Percentiles rank a stretch among this genome's conserved stretches.
Conservation (phyloP, 805 yeast genomes). For the Blastobotrys chiropterorum region DNA sequence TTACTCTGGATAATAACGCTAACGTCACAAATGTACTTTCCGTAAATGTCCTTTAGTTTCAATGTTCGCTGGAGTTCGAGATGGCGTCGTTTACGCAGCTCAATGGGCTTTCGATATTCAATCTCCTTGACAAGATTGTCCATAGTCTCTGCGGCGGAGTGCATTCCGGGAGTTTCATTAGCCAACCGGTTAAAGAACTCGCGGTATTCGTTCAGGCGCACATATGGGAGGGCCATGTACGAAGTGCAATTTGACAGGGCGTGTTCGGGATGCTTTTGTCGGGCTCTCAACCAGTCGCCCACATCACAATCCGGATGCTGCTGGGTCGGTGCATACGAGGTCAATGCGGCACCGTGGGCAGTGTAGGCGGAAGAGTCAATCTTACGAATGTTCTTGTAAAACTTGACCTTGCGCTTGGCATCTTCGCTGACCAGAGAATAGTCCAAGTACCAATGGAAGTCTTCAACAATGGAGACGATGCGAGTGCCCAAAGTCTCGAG, state of each 20-base stretch:
- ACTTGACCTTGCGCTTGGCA: slow-evolving; percentile 6
- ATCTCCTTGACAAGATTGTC: slow-evolving; percentile 11
- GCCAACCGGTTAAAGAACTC: slow-evolving; percentile 13
- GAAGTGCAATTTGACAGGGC: slow-evolving; percentile 12
- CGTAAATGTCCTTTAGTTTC: slow-evolving; percentile 10
- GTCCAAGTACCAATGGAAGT: slow-evolving; percentile 15
- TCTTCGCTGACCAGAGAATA: slow-evolving; percentile 17
- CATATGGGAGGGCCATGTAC: slow-evolving; percentile 21
- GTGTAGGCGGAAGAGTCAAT: slow-evolving; percentile 3
- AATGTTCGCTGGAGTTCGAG: slow-evolving; percentile 14
- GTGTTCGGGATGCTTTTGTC: slow-evolving; percentile 13
- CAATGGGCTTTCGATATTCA: slow-evolving; percentile 14
- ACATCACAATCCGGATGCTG: slow-evolving; percentile 10
- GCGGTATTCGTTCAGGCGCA: slow-evolving; percentile 13
- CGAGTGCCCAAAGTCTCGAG: slow-evolving; percentile 9
- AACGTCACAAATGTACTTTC: slow-evolving; percentile 16
- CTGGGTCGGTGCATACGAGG: slow-evolving; percentile 4
- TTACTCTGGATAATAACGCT: slow-evolving; percentile 10
- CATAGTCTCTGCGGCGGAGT: slow-evolving; percentile 9
- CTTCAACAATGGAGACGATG: slow-evolving; percentile 3
- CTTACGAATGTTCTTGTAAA: slow-evolving; percentile 9
- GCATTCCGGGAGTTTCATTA: slow-evolving; percentile 7
- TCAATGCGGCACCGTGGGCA: slow-evolving; percentile 2
- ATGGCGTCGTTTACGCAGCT: slow-evolving; percentile 10
- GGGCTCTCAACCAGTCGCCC: slow-evolving; percentile 20